Evolutionary conservation across 257 asterid species (phyloP).

Genomic region (Solanum bulbocastanum): DNA sequence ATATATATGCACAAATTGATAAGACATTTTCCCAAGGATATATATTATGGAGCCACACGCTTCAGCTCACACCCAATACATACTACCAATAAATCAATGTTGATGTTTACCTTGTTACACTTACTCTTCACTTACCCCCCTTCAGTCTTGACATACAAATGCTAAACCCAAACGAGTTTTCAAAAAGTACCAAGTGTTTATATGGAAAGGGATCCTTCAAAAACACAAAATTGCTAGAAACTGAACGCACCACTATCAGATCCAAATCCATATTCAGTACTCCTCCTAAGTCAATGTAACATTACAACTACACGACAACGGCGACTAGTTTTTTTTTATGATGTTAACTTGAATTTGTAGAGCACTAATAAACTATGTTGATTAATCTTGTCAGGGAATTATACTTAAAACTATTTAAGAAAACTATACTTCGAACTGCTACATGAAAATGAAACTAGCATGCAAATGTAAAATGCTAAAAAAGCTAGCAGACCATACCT

Average conservation of each 20-base stretch:
- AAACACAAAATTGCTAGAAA: background rate
- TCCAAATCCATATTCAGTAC: background rate
- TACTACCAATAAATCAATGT: background rate
- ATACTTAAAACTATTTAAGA: background rate
- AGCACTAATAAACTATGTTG: background rate
- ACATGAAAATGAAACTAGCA: constrained; percentile 1
- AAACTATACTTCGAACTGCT: background rate
- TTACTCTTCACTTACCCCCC: background rate
- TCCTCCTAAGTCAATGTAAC: background rate
- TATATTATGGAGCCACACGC: background rate
- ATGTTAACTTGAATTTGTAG: background rate
- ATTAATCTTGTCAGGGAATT: background rate
- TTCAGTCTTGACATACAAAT: background rate
- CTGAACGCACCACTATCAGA: background rate
- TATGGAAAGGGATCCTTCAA: background rate
- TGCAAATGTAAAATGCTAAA: background rate
- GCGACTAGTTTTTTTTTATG: background rate
- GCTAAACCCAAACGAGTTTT: background rate
- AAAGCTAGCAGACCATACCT: constrained; percentile 30
- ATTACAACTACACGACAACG: background rate
- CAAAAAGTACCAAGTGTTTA: background rate
- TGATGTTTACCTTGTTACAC: background rate
- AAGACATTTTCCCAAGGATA: no score
- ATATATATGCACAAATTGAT: no score
- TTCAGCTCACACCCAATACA: background rate